Conservation (phyloP, 78 protist genomes). For the Dictyostelium discoideum region dicty_2.7 NC_007089.4:2178001-2178500, state of each 20-base stretch:
- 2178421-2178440: slow-evolving; percentile 56
- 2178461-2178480: slow-evolving; percentile 38
- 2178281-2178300: slow-evolving; percentile 50
- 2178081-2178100: slow-evolving; percentile 3
- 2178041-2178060: not conserved
- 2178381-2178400: not conserved
- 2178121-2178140: slow-evolving; percentile 54
- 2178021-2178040: not conserved
- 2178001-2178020: not conserved
- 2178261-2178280: not conserved
- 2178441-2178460: slow-evolving; percentile 68
- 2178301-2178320: not conserved
- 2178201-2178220: not conserved
- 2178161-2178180: slow-evolving; percentile 70
- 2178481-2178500: slow-evolving; percentile 58
- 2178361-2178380: slow-evolving; percentile 12
- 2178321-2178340: slow-evolving; percentile 66
- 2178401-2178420: not conserved
- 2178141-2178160: slow-evolving; percentile 25
- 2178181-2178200: slow-evolving; percentile 14
- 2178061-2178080: not conserved
- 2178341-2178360: not conserved
- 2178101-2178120: slow-evolving; percentile 31
- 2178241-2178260: not conserved
- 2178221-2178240: slow-evolving; percentile 7